Evolutionary conservation across 805 yeast species (phyloP).

Genomic region (Candida wancherniae): DNA sequence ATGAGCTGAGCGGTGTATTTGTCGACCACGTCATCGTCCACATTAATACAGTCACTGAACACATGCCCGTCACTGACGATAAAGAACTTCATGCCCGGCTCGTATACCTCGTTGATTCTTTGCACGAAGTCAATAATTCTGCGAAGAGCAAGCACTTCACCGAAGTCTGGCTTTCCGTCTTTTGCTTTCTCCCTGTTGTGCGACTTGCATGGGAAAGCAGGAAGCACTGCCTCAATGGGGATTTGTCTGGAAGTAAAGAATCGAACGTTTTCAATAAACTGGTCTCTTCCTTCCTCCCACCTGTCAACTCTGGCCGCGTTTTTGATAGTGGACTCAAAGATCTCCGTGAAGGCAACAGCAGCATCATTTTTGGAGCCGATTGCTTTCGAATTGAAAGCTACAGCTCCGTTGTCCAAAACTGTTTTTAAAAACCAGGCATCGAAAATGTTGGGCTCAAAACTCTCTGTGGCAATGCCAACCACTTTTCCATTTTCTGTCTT

Average conservation of each 20-base stretch:
- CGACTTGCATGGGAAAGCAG: slow-evolving; percentile 63
- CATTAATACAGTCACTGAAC: slow-evolving; percentile 60
- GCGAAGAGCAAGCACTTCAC: slow-evolving; percentile 35
- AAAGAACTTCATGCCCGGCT: slow-evolving; percentile 52
- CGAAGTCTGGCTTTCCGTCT: slow-evolving; percentile 49
- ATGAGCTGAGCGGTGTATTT: slow-evolving; percentile 42
- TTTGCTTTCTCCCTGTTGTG: slow-evolving; percentile 52
- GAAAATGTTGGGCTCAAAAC: slow-evolving; percentile 20
- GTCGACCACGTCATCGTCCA: slow-evolving; percentile 52
- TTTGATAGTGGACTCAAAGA: slow-evolving; percentile 44
- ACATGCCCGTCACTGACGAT: slow-evolving; percentile 65
- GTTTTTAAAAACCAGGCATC: slow-evolving; percentile 32
- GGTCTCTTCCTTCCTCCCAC: slow-evolving; percentile 41
- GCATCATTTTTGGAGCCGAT: slow-evolving; percentile 2
- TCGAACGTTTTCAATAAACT: slow-evolving; percentile 38
- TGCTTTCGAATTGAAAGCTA: slow-evolving; percentile 5
- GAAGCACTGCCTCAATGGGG: slow-evolving; percentile 52
- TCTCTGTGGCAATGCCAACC: slow-evolving; percentile 29
- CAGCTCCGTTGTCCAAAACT: slow-evolving; percentile 18
- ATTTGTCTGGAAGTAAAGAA: slow-evolving; percentile 47
- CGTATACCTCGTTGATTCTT: slow-evolving; percentile 34
- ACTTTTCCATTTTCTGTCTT: slow-evolving; percentile 13
- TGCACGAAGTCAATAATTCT: slow-evolving; percentile 29
- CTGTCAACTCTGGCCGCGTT: slow-evolving; percentile 44
- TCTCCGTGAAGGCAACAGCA: slow-evolving; percentile 29